Percentiles rank a stretch among this genome's conserved stretches.
phyloP scores from a whole-genome alignment of 2,329 filamentous ascomycete genomes.

The Fusarium subtropicale region DNA sequence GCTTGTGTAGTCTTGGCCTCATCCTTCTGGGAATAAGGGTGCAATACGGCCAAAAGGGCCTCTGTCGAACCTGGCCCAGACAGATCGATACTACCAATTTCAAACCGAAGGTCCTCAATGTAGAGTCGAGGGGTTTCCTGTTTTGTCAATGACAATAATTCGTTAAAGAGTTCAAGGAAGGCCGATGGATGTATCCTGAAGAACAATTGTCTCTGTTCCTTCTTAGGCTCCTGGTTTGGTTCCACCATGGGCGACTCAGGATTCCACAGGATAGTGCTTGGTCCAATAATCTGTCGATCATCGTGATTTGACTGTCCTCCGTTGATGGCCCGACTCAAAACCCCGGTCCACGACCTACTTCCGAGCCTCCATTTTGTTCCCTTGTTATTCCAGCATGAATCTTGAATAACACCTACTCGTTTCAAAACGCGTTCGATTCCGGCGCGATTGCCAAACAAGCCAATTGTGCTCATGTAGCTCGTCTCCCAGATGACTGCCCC shows the following conservation, averaged over 20 bases:
- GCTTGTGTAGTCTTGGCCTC: conserved; percentile 55
- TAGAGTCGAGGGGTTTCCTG: conserved; percentile 70
- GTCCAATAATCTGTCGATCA: conserved; percentile 71
- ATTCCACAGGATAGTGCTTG: conserved; percentile 81
- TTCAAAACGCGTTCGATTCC: conserved; percentile 75
- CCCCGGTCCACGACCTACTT: conserved; percentile 61
- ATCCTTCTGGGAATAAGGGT: conserved; percentile 57
- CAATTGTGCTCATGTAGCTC: conserved; percentile 92
- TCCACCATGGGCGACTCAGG: conserved; percentile 52
- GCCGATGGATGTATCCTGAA: conserved; percentile 86
- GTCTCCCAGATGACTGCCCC: conserved; percentile 91
- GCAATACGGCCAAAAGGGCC: conserved; percentile 76
- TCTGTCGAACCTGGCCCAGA: conserved; percentile 81
- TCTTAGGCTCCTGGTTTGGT: conserved; percentile 42
- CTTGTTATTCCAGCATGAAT: conserved; percentile 70
- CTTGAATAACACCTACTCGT: conserved; percentile 70
- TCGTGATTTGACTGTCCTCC: conserved; percentile 46
- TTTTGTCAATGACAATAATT: conserved; percentile 68
- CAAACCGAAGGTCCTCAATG: conserved; percentile 76
- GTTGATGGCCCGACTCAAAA: conserved; percentile 66
- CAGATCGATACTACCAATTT: conserved; percentile 70
- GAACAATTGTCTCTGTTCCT: conserved; percentile 63
- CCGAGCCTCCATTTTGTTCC: conserved; percentile 77
- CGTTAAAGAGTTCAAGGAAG: conserved; percentile 75
- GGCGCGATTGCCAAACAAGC: conserved; percentile 73